Conservation (phyloP, 148 eudicot genomes). For the Cornus florida region DNA sequence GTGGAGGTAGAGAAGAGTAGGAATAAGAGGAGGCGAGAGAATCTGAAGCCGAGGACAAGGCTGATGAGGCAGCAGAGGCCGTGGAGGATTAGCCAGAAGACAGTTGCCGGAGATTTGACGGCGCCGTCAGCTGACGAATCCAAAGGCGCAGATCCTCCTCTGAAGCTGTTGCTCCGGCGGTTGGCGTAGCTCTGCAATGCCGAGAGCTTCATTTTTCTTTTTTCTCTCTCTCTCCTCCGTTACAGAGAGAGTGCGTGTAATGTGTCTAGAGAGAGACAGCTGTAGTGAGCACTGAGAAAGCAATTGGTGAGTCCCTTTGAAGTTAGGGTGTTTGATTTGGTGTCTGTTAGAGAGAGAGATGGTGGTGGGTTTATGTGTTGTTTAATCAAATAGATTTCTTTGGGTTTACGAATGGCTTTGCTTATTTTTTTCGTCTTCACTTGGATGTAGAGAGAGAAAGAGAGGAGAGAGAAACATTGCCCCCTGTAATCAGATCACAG, state of each 20-base stretch:
- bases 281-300: neutral
- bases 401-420: slow-evolving; percentile 17
- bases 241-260: neutral
- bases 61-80: slow-evolving; percentile 75
- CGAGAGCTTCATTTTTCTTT: slow-evolving; percentile 63
- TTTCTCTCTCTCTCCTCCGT: neutral
- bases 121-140: slow-evolving; percentile 33
- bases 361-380: slow-evolving; percentile 1
- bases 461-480: too few species aligned
- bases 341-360: neutral
- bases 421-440: neutral
- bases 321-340: neutral
- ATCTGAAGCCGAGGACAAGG: slow-evolving; percentile 80
- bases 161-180: slow-evolving; percentile 70
- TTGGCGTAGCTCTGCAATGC: slow-evolving; percentile 47
- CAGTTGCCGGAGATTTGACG: slow-evolving; percentile 54
- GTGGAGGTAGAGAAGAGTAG: slow-evolving; percentile 47
- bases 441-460: neutral
- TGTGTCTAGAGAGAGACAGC: neutral
- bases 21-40: slow-evolving; percentile 74
- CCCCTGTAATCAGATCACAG: neutral
- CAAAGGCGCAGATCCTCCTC: slow-evolving; percentile 25
- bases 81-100: slow-evolving; percentile 71
- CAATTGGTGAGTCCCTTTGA: neutral
- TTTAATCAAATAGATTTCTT: slow-evolving; percentile 21